Evolutionary conservation across 257 asterid species (phyloP).

Genomic region (Gentiana dahurica): DNA sequence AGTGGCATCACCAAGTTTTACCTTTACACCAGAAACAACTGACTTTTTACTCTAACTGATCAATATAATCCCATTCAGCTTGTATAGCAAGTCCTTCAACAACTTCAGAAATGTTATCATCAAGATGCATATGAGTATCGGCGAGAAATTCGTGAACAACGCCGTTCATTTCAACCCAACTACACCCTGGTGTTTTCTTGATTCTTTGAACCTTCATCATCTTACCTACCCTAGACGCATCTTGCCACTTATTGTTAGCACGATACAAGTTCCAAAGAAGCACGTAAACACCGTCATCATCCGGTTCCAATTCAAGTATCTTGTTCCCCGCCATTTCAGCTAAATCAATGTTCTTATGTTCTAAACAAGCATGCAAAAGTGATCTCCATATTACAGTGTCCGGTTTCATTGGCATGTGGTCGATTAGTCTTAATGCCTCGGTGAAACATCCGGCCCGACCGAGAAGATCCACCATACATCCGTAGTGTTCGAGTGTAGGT

Average conservation of each 20-base stretch:
- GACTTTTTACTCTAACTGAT: too few relatives aligned
- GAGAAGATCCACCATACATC: slow-evolving; percentile 72
- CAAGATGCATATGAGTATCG: slow-evolving; percentile 24
- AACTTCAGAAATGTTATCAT: slow-evolving; percentile 15
- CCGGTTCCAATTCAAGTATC: slow-evolving; percentile 54
- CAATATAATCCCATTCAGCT: slow-evolving; percentile 17
- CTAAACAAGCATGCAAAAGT: slow-evolving; percentile 43
- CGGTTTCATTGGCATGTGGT: slow-evolving; percentile 56
- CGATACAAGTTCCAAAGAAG: slow-evolving; percentile 52
- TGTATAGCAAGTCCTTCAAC: slow-evolving; percentile 31
- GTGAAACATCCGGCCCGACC: slow-evolving; percentile 53
- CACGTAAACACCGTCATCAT: slow-evolving; percentile 51
- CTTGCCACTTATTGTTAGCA: slow-evolving; percentile 43
- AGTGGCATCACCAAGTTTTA: too few relatives aligned
- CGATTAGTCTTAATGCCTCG: slow-evolving; percentile 38
- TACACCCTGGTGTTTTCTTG: slow-evolving; percentile 80
- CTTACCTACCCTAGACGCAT: slow-evolving; percentile 40
- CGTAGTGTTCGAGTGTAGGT: slow-evolving; percentile 56
- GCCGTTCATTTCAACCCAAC: slow-evolving; percentile 80
- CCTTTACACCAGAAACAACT: too few relatives aligned
- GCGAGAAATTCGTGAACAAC: slow-evolving; percentile 71
- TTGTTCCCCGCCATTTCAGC: slow-evolving; percentile 53
- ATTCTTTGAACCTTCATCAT: slow-evolving; percentile 60
- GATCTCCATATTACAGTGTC: slow-evolving; percentile 81
- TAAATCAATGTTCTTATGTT: slow-evolving; percentile 36